Percentiles rank a stretch among this genome's conserved stretches.
These are phyloP conservation scores for Fusarium nodosum DNA, from an alignment of 2,329 filamentous ascomycete genomes.

Conservation along the genomic window DNA sequence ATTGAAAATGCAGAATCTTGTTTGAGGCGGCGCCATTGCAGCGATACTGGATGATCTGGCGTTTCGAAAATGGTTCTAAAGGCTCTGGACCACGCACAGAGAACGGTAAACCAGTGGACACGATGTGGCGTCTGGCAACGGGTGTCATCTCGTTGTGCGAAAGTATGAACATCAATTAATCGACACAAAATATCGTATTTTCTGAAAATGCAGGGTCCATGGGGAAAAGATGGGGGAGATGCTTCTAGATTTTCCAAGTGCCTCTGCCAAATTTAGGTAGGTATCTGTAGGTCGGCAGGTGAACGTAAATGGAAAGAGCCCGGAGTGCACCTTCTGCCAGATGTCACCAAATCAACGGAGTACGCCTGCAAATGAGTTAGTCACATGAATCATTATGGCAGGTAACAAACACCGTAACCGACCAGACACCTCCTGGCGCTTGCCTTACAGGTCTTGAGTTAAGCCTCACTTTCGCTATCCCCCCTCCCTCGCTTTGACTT, in stretches of 20 bases:
- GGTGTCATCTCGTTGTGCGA: slow-evolving; percentile 18
- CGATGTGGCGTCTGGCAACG: slow-evolving; percentile 37
- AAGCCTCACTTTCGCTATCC: slow-evolving; percentile 14
- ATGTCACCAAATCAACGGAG: slow-evolving; percentile 15
- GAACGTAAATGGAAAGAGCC: not conserved
- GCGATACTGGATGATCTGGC: slow-evolving; percentile 11
- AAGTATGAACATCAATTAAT: slow-evolving; percentile 18
- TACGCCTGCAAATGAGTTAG: not conserved
- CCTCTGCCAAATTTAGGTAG: slow-evolving; percentile 8
- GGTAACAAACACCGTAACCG: not conserved
- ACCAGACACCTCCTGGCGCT: not conserved
- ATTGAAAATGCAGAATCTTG: slow-evolving; percentile 13
- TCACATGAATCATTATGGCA: slow-evolving; percentile 20
- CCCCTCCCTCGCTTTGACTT: slow-evolving; percentile 3
- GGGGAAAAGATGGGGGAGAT: not conserved
- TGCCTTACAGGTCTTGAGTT: not conserved
- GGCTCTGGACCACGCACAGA: slow-evolving; percentile 7
- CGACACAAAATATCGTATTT: not conserved
- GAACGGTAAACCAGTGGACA: slow-evolving; percentile 17
- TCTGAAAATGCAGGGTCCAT: slow-evolving; percentile 23
- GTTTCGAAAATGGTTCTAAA: slow-evolving; percentile 22
- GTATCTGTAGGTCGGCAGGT: not conserved
- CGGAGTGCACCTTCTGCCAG: slow-evolving; percentile 9
- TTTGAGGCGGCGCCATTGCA: slow-evolving; percentile 32
- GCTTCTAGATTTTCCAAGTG: slow-evolving; percentile 27